Evolutionary conservation across 305 asterid species (phyloP).

Genomic region (Euphrasia arctica): DNA sequence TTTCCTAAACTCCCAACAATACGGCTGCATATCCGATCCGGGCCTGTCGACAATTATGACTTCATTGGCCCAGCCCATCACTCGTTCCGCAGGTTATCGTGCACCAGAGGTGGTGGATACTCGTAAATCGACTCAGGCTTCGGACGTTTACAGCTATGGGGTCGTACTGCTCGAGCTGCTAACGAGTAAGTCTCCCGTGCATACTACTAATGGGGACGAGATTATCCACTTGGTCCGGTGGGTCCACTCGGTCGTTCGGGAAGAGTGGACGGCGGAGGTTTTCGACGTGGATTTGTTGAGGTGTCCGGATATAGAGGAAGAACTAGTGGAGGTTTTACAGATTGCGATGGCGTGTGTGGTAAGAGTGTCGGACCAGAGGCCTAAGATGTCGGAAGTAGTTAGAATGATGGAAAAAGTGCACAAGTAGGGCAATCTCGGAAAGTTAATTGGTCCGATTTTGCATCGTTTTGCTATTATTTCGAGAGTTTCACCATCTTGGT

Average conservation of each 20-base stretch:
- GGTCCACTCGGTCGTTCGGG: constrained; percentile 92
- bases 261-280: constrained; percentile 95
- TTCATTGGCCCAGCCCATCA: constrained; percentile 56
- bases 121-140: constrained; percentile 57
- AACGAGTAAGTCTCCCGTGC: constrained; percentile 74
- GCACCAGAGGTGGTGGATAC: constrained; percentile 83
- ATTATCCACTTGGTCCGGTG: constrained; percentile 71
- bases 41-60: constrained; percentile 62
- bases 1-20: constrained; percentile 52
- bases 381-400: constrained; percentile 61
- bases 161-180: constrained; percentile 72
- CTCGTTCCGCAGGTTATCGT: constrained; percentile 75
- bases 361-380: constrained; percentile 70
- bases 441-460: constrained; percentile 27
- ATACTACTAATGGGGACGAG: constrained; percentile 69
- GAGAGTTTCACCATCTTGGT: too few relatives aligned
- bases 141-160: constrained; percentile 79
- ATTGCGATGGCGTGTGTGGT: constrained; percentile 77
- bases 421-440: constrained; percentile 29
- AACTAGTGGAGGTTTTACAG: constrained; percentile 78
- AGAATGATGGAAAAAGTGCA: constrained; percentile 59
- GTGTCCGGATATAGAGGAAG: constrained; percentile 81
- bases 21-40: constrained; percentile 73
- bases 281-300: constrained; percentile 68
- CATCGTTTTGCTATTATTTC: not conserved